Evolutionary conservation across 2,329 filamentous ascomycete species (phyloP).

Genomic region (Fusarium anthophilum): DNA sequence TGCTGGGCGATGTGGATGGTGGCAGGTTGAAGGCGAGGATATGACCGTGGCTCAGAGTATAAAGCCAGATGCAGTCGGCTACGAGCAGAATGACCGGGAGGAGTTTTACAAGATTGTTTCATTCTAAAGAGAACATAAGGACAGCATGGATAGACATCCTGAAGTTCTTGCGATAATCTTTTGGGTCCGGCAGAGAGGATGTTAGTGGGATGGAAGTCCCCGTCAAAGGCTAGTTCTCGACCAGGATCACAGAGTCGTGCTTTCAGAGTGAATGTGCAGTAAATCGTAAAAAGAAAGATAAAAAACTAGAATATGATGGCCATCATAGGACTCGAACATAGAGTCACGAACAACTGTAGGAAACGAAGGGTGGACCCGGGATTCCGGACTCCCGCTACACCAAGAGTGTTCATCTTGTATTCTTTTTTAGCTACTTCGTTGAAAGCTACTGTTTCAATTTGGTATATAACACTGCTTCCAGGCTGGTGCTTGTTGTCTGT

Average conservation of each 20-base stretch:
- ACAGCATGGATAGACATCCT: background rate
- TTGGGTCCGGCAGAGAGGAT: background rate
- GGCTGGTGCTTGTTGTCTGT: background rate
- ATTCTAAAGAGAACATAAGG: background rate
- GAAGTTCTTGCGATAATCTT: background rate
- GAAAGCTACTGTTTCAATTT: background rate
- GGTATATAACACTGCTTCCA: rapidly evolving
- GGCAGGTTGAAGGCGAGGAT: background rate
- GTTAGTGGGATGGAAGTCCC: background rate
- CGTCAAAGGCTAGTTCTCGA: background rate
- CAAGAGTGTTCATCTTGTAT: background rate
- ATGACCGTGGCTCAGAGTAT: background rate
- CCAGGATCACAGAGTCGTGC: too few species aligned
- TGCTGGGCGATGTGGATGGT: background rate
- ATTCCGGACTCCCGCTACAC: background rate
- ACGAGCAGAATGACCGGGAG: background rate
- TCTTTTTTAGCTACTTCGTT: background rate
- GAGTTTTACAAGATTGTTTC: background rate
- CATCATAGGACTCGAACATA: background rate
- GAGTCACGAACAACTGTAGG: background rate
- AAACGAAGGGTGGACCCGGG: background rate
- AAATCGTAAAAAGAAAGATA: background rate
- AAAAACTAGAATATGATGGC: background rate
- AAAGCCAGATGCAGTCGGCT: background rate
- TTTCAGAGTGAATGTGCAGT: background rate